Conservation (phyloP, 129 eudicot species). For the Flaveria robusta region DNA sequence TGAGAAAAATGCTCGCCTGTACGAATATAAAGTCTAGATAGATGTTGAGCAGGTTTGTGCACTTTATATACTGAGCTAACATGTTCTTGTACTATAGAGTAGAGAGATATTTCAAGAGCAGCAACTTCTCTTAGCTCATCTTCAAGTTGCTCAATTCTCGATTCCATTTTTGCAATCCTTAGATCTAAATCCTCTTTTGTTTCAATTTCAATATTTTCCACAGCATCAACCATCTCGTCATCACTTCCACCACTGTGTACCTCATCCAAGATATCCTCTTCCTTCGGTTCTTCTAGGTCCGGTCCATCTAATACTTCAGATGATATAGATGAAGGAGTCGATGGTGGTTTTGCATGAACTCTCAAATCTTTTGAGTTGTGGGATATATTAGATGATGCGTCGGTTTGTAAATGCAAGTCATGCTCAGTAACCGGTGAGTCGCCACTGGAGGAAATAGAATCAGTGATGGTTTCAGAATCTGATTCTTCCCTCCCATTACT, state of each 20-base stretch:
- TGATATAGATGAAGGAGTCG: slow-evolving; percentile 48
- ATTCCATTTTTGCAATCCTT: slow-evolving; percentile 68
- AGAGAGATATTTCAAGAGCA: slow-evolving; percentile 79
- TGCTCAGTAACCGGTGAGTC: slow-evolving; percentile 69
- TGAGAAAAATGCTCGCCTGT: slow-evolving; percentile 66
- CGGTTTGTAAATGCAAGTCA: slow-evolving; percentile 39
- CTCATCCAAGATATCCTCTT: slow-evolving; percentile 46
- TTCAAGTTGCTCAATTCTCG: slow-evolving; percentile 72
- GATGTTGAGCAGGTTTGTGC: slow-evolving; percentile 86
- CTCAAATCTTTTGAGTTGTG: slow-evolving; percentile 38
- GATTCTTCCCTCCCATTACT: slow-evolving; percentile 65
- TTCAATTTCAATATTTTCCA: slow-evolving; percentile 42
- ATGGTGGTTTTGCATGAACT: slow-evolving; percentile 59
- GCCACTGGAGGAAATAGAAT: slow-evolving; percentile 73
- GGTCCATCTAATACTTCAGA: slow-evolving; percentile 53
- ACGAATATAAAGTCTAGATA: slow-evolving; percentile 69
- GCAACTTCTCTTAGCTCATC: slow-evolving; percentile 92
- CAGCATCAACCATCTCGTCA: slow-evolving; percentile 42
- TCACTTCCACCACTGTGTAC: slow-evolving; percentile 43
- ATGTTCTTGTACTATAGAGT: slow-evolving; percentile 84
- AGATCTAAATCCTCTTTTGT: slow-evolving; percentile 43
- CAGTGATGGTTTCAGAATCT: slow-evolving; percentile 70
- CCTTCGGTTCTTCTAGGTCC: slow-evolving; percentile 45
- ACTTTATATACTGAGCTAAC: slow-evolving; percentile 70
- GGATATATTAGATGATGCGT: slow-evolving; percentile 28